Conservation (phyloP, 148 eudicot species). For the Silene uniflora region DNA sequence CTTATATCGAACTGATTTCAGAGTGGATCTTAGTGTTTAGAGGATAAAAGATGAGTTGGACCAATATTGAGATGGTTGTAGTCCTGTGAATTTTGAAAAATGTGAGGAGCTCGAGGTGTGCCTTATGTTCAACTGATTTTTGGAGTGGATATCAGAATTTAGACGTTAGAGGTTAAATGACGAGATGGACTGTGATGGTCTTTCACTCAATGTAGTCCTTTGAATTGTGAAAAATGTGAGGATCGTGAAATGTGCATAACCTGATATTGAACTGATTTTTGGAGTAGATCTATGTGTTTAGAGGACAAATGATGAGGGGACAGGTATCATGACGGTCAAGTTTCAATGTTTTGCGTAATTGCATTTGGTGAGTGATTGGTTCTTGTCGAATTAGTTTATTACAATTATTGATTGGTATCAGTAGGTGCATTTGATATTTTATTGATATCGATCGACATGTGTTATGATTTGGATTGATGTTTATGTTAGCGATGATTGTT, state of each 20-base stretch:
- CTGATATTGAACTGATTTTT: not conserved
- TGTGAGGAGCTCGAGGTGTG: too few species aligned
- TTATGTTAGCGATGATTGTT: too few species aligned
- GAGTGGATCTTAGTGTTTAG: not conserved
- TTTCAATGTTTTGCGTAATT: not conserved
- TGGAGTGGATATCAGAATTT: not conserved
- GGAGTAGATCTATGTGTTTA: not conserved
- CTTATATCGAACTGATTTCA: not conserved
- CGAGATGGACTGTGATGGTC: not conserved
- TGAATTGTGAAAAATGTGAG: not conserved
- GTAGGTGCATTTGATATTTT: too few species aligned
- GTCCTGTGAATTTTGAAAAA: too few species aligned
- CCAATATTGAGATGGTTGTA: too few species aligned
- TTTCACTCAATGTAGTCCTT: not conserved
- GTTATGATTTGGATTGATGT: too few species aligned
- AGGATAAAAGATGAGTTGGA: not conserved
- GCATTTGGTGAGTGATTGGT: not conserved
- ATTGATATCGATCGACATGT: too few species aligned
- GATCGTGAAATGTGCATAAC: not conserved
- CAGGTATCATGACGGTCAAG: too few species aligned
- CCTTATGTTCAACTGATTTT: too few species aligned
- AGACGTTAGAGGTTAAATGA: not conserved
- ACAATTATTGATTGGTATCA: too few species aligned
- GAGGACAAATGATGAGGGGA: not conserved
- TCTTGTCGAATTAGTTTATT: not conserved